phyloP scores from a whole-genome alignment of 176 grass and related monocot genomes.

The Rhynchospora tenuis region DNA sequence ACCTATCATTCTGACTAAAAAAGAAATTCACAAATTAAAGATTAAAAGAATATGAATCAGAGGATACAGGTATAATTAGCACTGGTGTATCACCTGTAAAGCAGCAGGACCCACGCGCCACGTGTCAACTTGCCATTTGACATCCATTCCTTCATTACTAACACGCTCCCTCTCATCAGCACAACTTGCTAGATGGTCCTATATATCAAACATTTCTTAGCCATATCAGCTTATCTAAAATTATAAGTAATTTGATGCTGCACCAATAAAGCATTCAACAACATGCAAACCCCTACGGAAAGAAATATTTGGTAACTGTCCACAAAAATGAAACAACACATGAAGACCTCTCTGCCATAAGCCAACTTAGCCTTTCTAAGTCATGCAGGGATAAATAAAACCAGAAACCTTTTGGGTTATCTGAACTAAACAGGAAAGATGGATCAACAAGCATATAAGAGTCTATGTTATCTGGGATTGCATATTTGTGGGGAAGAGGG shows the following conservation, averaged over 20 bases:
- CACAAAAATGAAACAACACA: background rate
- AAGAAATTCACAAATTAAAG: background rate
- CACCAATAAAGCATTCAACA: conserved; percentile 5
- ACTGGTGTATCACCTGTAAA: conserved; percentile 59
- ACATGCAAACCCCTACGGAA: background rate
- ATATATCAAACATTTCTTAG: background rate
- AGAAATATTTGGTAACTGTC: background rate
- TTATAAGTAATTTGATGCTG: background rate
- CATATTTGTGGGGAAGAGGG: background rate
- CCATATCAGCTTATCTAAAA: background rate
- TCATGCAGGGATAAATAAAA: background rate
- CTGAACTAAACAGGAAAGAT: background rate
- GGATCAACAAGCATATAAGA: background rate
- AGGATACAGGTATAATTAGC: conserved; percentile 2
- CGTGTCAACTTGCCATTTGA: conserved; percentile 95
- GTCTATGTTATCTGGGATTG: background rate
- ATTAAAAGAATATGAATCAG: background rate
- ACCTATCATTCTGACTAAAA: background rate
- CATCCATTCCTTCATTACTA: conserved; percentile 64
- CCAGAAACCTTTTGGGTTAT: background rate
- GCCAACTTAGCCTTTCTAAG: background rate
- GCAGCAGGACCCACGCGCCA: conserved; percentile 95
- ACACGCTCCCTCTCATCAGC: conserved; percentile 72
- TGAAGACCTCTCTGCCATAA: background rate
- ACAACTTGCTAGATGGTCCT: conserved; percentile 96